Evolutionary conservation across 257 asterid genomes (phyloP), one percentile per base, ranked within the genome.

Genomic region (Marsdenia floribunda): DNA sequence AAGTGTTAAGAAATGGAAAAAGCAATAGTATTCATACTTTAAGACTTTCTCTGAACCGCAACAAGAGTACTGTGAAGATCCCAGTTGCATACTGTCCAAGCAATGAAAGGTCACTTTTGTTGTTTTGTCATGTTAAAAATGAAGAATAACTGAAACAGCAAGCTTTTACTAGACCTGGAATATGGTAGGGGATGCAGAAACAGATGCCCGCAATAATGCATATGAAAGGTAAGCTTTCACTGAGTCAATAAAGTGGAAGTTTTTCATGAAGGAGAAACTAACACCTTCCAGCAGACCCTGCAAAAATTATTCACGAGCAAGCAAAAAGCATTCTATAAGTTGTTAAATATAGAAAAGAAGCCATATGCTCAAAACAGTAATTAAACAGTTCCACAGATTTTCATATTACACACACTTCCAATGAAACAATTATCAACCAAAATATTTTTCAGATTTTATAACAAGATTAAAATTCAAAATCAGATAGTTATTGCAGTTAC

Each of bases 251-350:
- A 94, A 94, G 70, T 86, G 88, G 76, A 88, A 88, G 65, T 90
- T 88, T 82, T 90, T 92, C 16, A 96, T 88, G 85, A 95, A 89
- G 70, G 91, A 83, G 80, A 83, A 59, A 76, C 93, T 85, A 84
- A 88, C 92, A 64, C 96, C 94, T 83, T 95, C 99, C 83, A 95
- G 79, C 73, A 92, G 82, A 78, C 97, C 98, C 99, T 95, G 91
- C 76, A 77, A 68, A 72, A 63, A 42, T 26, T 42, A 21, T 42
- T 37, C 52, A 50, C 63, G 53, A 3, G 66, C 18, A 35, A 2
- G 2, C 65, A 13, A 8, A 42, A 49, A 49, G 7, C 12, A 14
- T 52, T 53, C 26, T 12, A 42, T 29, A 71, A 38, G 68, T 22
- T 50, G 50, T 29, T 64, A 29, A 77, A 54, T 18, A 63, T 35